A percentile compares a stretch with the other conserved stretches of the same genome.
phyloP scores from a whole-genome alignment of 306 rosid species.

The Cicer cuneatum region DNA sequence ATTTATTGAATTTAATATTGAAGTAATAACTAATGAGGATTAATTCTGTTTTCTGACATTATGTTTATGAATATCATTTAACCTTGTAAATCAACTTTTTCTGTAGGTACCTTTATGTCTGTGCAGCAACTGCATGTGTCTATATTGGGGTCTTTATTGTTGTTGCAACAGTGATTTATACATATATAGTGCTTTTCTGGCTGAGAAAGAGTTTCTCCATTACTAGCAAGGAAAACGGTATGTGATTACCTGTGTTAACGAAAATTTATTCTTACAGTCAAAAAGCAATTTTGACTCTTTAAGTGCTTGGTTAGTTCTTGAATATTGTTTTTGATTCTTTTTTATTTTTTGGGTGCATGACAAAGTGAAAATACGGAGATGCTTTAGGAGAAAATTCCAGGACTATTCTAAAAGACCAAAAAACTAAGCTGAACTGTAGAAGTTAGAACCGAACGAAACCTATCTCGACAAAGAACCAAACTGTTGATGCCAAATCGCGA shows the following conservation, averaged over 20 bases:
- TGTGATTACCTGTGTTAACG: conserved; percentile 24
- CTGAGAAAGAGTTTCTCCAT: conserved; percentile 50
- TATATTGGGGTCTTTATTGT: conserved; percentile 66
- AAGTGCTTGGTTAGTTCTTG: conserved; percentile 11
- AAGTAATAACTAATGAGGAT: conserved; percentile 12
- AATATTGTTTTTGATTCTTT: conserved; percentile 13
- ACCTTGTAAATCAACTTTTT: conserved; percentile 36
- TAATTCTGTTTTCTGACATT: conserved; percentile 26
- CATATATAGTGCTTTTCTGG: conserved; percentile 60
- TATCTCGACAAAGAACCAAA: neutral
- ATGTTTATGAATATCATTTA: conserved; percentile 30
- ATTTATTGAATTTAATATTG: conserved; percentile 22
- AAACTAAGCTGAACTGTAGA: no score
- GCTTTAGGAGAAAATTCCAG: conserved; percentile 32
- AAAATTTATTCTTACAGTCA: conserved; percentile 18
- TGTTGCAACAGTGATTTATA: conserved; percentile 63
- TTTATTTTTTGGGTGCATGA: neutral
- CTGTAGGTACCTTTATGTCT: conserved; percentile 79
- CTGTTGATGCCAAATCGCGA: neutral
- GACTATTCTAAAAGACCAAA: no score
- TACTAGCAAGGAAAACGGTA: conserved; percentile 41
- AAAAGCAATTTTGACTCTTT: conserved; percentile 37
- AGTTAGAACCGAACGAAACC: neutral
- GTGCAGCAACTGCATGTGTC: conserved; percentile 71
- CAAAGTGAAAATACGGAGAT: conserved; percentile 22